Base-by-base conservation (phyloP, 202 grass and related monocot species). In the Alloteropsis angusta region DNA sequence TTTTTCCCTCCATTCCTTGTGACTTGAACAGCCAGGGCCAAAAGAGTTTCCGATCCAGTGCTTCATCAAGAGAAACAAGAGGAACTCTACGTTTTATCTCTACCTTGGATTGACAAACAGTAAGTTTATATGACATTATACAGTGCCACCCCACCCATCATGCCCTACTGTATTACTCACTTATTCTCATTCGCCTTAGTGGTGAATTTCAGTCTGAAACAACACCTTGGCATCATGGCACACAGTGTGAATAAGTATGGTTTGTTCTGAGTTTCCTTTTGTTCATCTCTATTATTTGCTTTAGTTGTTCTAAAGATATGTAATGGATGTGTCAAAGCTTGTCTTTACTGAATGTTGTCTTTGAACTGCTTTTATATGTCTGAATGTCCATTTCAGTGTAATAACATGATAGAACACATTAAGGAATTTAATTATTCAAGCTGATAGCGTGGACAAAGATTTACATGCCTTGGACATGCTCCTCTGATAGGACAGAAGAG, bases 31-130 rank as follows among this genome's bases (percentile, higher is more conserved):
- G 80, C 75, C 75, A 47, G 80, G 80, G 34, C 80, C 80, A 23
- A 83, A 64, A 25, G 85, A 87, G 8, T 83, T 79, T 13, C 75
- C 60, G 0, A 75, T 83, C 30, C 74, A 79, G 28, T 87, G 80
- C 68, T 83, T 87, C 62, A 79, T 87, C 60, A 79, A 83, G 45
- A 44, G 80, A 77, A 79, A 87, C 80, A 87, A 87, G 68, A 87
- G 73, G 52, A 74, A 83, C 28, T 79, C 75, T 42, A 79, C 15
- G n/a, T 83, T 87, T 16, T 83, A 75, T 79, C 69, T 79, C 59
- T 83, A 87, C 44, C 68, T 87, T 19, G 68, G 75, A 35, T 68
- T 79, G 49, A 62, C 50, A 1, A 72, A 74, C 15, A 72, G 80
- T 83, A 83, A 60, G 80, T 68, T 77, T 56, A 10, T 26, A 34